Conservation (phyloP, 305 asterid genomes). For the Andrographis paniculata region DNA sequence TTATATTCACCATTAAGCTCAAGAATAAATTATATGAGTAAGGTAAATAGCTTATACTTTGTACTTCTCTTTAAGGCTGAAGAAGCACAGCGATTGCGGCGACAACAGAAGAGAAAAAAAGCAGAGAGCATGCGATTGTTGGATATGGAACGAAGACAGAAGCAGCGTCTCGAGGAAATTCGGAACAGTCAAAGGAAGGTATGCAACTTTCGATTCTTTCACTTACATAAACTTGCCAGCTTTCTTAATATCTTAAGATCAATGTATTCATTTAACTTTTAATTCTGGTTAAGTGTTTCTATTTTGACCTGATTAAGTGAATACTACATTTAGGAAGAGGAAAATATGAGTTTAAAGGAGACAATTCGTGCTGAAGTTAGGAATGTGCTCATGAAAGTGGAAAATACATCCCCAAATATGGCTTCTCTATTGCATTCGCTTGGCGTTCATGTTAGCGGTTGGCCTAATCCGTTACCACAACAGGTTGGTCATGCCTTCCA, state of each 20-base stretch:
- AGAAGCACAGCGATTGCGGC: constrained; percentile 57
- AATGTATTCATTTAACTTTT: background rate
- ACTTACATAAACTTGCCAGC: too few relatives aligned
- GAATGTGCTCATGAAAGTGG: constrained; percentile 52
- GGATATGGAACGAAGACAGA: constrained; percentile 95
- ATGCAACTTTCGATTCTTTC: constrained; percentile 6
- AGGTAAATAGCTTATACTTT: constrained; percentile 10
- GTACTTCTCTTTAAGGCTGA: constrained; percentile 52
- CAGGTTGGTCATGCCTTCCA: constrained; percentile 39
- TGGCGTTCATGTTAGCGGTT: constrained; percentile 42
- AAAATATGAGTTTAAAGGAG: constrained; percentile 81
- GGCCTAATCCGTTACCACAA: constrained; percentile 42
- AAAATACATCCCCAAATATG: constrained; percentile 54
- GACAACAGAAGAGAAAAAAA: constrained; percentile 54
- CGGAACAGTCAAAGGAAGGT: constrained; percentile 80
- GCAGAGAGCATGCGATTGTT: constrained; percentile 69
- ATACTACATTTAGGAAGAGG: constrained; percentile 55
- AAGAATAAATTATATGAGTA: constrained; percentile 1
- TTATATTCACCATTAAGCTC: too few relatives aligned
- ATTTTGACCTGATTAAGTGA: constrained; percentile 4
- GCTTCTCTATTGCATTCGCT: constrained; percentile 57
- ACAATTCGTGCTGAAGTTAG: constrained; percentile 60
- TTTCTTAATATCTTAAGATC: constrained; percentile 13
- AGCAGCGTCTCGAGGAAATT: constrained; percentile 80
- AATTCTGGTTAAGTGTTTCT: background rate